These are phyloP conservation scores for Fomitopsis pinicola DNA, from an alignment of 1,284 basidiomycete genomes.

Conservation along the genomic window DNA sequence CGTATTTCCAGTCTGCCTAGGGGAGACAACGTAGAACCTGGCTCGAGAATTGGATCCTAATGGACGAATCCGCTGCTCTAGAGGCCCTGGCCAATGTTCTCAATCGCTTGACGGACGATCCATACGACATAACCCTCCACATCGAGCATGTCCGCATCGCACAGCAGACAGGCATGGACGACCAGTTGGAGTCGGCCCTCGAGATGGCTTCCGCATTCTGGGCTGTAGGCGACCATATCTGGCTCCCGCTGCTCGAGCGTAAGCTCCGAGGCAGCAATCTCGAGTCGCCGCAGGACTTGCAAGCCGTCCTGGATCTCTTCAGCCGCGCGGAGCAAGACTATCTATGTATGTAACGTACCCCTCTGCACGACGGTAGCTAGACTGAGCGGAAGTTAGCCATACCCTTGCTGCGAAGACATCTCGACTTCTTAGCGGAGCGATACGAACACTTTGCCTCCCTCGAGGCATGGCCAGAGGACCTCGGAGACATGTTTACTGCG, in stretches of 20 bases:
- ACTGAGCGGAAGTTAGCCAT: slow-evolving; percentile 49
- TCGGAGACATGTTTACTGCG: slow-evolving; percentile 50
- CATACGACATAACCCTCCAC: slow-evolving; percentile 60
- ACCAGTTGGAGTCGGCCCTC: slow-evolving; percentile 53
- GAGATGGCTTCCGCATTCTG: slow-evolving; percentile 63
- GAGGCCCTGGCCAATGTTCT: slow-evolving; percentile 60
- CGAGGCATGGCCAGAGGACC: slow-evolving; percentile 41
- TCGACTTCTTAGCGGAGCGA: slow-evolving; percentile 60
- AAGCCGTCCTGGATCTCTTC: slow-evolving; percentile 62
- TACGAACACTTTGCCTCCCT: slow-evolving; percentile 44
- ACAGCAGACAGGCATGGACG: slow-evolving; percentile 49
- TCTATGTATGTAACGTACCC: slow-evolving; percentile 54
- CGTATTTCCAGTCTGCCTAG: too few relatives aligned
- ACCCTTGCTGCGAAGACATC: slow-evolving; percentile 63
- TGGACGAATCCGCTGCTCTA: slow-evolving; percentile 38
- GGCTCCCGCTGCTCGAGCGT: slow-evolving; percentile 57
- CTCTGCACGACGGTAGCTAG: slow-evolving; percentile 9
- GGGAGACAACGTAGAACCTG: too few relatives aligned
- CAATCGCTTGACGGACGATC: slow-evolving; percentile 50
- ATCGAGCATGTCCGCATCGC: slow-evolving; percentile 60
- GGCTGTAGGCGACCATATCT: slow-evolving; percentile 63
- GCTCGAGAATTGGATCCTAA: slow-evolving; percentile 1
- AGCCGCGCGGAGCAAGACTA: slow-evolving; percentile 75
- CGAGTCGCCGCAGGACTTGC: slow-evolving; percentile 44
- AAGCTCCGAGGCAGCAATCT: slow-evolving; percentile 46